Evolutionary conservation across 2,329 filamentous ascomycete species (phyloP), one percentile per base, ranked within the genome.

Genomic region (Emergomyces orientalis): DNA sequence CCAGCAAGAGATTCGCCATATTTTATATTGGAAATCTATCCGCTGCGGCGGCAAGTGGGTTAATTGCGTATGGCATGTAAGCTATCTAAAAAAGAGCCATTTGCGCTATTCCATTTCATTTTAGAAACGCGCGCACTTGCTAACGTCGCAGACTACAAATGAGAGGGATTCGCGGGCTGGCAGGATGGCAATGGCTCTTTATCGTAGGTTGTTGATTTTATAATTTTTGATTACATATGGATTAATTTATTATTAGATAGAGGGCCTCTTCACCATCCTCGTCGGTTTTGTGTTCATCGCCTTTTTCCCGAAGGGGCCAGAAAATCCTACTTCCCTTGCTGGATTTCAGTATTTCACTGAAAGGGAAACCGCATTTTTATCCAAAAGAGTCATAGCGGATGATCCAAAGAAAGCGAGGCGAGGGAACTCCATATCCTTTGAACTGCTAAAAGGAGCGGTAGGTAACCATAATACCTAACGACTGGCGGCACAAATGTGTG

Each of bases 101-200:
- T 22, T 19, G 3, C 30, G 5, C 30, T 32, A n/a, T 55, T 37
- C 4, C 7, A 1, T 32, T 37, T 55, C 17, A 22, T 37, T 41
- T 41, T 34, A 22, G 34, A 37, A 9, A 14, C 13, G 27, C 32
- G 30, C 43, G 13, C 27, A 55, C 19, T 14, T 61, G 43, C 55
- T 34, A 39, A 47, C 25, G 19, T 75, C 45, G 78, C 2, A 79
- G 81, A 59, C 73, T 82, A 19, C 78, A 81, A 64, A 80, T 82
- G 79, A 72, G 76, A 9, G 80, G 78, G 2, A 73, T 80, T 2
- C 76, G 71, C 0, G 77, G 75, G 22, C 73, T 77, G 61, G 65
- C 78, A 0, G 80, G 81, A n/a, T 82, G 80, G 80, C 79, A 80
- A 65, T 82, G 80, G 80, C 69, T 83, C 0, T 82, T 82, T 66